Evolutionary conservation across 331 rosid genomes (phyloP).

Genomic region (Rosa hybrid): DNA sequence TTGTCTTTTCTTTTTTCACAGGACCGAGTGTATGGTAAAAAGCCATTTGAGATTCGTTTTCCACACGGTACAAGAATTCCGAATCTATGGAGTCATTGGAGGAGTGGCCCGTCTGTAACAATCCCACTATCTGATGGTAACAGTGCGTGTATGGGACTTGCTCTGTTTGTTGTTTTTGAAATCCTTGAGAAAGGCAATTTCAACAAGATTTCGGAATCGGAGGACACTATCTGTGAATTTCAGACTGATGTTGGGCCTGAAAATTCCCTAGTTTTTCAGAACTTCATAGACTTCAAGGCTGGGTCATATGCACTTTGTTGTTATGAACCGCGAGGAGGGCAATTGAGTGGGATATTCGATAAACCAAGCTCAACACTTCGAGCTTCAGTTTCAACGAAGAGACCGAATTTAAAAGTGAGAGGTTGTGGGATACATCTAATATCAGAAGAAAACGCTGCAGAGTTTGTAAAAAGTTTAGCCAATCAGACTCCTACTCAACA

Average conservation of each 20-base stretch:
- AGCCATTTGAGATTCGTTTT: neutral
- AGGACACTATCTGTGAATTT: neutral
- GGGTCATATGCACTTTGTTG: slow-evolving; percentile 10
- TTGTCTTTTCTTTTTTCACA: neutral
- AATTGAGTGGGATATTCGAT: neutral
- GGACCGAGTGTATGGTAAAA: slow-evolving; percentile 14
- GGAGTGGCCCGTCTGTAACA: slow-evolving; percentile 14
- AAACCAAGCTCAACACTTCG: neutral
- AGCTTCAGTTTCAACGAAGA: neutral
- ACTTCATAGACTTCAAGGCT: fast-evolving
- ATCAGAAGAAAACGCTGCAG: neutral
- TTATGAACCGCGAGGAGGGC: neutral
- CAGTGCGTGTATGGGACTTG: slow-evolving; percentile 21
- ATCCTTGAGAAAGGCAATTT: neutral
- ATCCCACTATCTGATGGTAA: neutral
- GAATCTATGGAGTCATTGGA: slow-evolving; percentile 2
- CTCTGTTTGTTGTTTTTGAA: slow-evolving; percentile 11
- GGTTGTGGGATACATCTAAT: neutral
- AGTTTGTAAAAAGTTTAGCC: neutral
- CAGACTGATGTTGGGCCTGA: neutral
- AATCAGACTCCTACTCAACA: no score
- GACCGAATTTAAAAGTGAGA: neutral
- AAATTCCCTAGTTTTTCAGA: neutral
- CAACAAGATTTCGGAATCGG: neutral
- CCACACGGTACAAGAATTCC: slow-evolving; percentile 7